Conservation (phyloP, 2,329 filamentous ascomycete genomes). For the Boeremia exigua region DNA sequence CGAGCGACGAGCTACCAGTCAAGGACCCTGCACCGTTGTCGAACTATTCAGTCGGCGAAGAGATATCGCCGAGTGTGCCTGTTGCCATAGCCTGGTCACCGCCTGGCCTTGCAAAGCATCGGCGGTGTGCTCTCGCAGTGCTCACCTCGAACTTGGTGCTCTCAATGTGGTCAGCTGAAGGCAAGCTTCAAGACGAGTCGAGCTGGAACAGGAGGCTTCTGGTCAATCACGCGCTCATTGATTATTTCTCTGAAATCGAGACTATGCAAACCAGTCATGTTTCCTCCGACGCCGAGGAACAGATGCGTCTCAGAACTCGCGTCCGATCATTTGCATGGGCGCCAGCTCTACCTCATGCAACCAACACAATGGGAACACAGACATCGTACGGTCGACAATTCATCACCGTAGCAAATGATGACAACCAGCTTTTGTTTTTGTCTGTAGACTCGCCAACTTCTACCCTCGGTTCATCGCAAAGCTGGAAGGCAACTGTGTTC, state of each 20-base stretch:
- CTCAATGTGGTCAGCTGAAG: conserved; percentile 61
- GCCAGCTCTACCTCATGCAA: conserved; percentile 26
- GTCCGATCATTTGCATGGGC: conserved; percentile 54
- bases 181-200: conserved; percentile 47
- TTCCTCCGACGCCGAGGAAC: conserved; percentile 35
- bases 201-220: conserved; percentile 61
- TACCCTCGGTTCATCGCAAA: conserved; percentile 26
- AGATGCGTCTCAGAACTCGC: conserved; percentile 45
- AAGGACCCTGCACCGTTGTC: conserved; percentile 55
- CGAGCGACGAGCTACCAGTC: conserved; percentile 54
- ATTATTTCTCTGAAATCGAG: conserved; percentile 42
- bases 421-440: conserved; percentile 49
- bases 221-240: conserved; percentile 57
- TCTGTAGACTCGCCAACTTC: conserved; percentile 49
- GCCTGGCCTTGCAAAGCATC: conserved; percentile 61
- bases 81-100: conserved; percentile 63
- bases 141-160: conserved; percentile 63
- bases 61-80: conserved; percentile 61
- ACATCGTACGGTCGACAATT: conserved; percentile 38
- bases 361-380: conserved; percentile 32
- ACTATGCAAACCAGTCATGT: conserved; percentile 25
- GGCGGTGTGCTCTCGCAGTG: conserved; percentile 61
- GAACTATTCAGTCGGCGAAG: conserved; percentile 63
- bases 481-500: conserved; percentile 40
- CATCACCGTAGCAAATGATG: conserved; percentile 51